Conservation (phyloP, 805 yeast species). For the Torulaspora delbrueckii region DNA sequence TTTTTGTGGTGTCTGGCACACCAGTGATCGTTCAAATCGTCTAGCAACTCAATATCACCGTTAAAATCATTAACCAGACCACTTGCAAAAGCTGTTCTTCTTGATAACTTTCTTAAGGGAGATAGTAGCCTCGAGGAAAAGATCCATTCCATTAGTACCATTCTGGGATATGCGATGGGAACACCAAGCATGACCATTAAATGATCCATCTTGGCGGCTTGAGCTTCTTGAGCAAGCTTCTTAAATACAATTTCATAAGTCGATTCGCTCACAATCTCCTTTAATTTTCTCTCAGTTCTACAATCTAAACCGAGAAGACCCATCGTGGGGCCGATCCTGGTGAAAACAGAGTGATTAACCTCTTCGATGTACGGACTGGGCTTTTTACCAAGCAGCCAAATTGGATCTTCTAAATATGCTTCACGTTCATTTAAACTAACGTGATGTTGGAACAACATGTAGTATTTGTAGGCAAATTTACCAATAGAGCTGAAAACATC, state of each 20-base stretch:
- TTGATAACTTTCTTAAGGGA: slow-evolving; percentile 60
- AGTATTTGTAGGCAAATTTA: slow-evolving; percentile 72
- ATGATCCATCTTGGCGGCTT: slow-evolving; percentile 57
- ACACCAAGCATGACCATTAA: slow-evolving; percentile 82
- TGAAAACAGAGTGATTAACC: slow-evolving; percentile 60
- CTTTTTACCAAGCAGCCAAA: slow-evolving; percentile 57
- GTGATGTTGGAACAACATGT: slow-evolving; percentile 90
- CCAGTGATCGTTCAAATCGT: slow-evolving; percentile 96
- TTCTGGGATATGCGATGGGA: slow-evolving; percentile 90
- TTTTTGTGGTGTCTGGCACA: slow-evolving; percentile 80
- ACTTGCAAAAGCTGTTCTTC: slow-evolving; percentile 55
- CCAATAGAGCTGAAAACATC: slow-evolving; percentile 72
- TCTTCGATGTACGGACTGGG: slow-evolving; percentile 69
- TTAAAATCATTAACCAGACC: slow-evolving; percentile 89
- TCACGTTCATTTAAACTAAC: slow-evolving; percentile 45
- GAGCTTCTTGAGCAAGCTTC: slow-evolving; percentile 54
- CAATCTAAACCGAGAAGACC: slow-evolving; percentile 83
- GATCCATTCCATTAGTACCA: slow-evolving; percentile 83
- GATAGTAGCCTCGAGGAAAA: slow-evolving; percentile 56
- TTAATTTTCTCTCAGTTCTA: slow-evolving; percentile 77
- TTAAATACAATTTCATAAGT: slow-evolving; percentile 60
- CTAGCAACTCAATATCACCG: slow-evolving; percentile 85
- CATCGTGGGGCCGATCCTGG: slow-evolving; percentile 69
- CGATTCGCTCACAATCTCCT: slow-evolving; percentile 47
- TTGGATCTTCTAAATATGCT: slow-evolving; percentile 40